Evolutionary conservation across 495 filamentous ascomycete species (phyloP), one percentile per base, ranked within the genome.

Genomic region (Thozetella sp.): DNA sequence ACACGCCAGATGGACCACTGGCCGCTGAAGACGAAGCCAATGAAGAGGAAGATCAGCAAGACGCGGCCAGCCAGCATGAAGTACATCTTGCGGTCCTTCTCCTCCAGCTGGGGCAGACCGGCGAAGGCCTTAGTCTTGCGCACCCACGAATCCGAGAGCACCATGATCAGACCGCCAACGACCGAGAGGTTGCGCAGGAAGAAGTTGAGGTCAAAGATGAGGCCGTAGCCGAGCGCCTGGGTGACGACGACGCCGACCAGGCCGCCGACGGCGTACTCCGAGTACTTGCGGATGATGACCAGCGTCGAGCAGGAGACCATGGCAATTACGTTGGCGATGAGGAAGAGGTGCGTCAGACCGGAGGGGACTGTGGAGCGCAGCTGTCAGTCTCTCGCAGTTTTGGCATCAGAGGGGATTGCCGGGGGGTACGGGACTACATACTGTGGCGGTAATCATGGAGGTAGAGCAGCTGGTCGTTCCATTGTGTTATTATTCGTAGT

Each of bases 71-170:
- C 95, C 54, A 99, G 88, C 83, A 98, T 95, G 77, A 99, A 93
- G 81, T 99, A 99, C 92, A 97, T 97, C 84, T 98, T 99, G 73
- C 92, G 90, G 74, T 99, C 96, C 86, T 97, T 97, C 83, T 99
- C 95, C 66, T 97, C 94, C 22, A 98, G 83, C 77, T 91, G 86
- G 54, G 95, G 95, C 58, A 99, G 81, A 43, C 95, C 95, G 24
- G 95, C 95, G 46, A 97, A 97, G 13, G 93, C 93, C 78, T 97
- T 97, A 74, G 87, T 89, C 86, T 97, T 97, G 73, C 94, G 89
- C 68, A 97, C 92, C 93, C 93, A 98, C 52, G 90, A 94, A 79
- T 99, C 95, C 19, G 93, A 97, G 15, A 99, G 82, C 2, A 99
- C 96, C 95, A 99, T 97, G 51, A 99, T 83, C 45, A 99, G 84